Percentiles rank a stretch among this genome's conserved stretches.
These are phyloP conservation scores for Linum lewisii DNA, from an alignment of 345 rosid species.

Conservation along the genomic window DNA sequence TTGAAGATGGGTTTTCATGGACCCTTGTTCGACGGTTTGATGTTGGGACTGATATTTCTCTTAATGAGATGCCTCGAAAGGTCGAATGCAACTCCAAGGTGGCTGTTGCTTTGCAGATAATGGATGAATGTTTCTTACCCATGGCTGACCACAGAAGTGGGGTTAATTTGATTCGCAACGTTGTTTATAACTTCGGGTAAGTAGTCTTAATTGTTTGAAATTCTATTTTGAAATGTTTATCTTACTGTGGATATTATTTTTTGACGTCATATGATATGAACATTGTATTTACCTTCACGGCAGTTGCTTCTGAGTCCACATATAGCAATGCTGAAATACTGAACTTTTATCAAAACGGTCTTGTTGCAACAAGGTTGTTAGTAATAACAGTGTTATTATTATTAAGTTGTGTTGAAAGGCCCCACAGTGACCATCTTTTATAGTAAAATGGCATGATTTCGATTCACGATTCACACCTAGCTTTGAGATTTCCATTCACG, in stretches of 20 bases:
- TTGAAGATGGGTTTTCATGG: slow-evolving; percentile 86
- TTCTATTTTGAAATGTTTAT: neutral
- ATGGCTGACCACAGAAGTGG: slow-evolving; percentile 82
- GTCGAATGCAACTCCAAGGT: slow-evolving; percentile 72
- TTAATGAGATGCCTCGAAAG: slow-evolving; percentile 36
- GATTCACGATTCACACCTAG: too few species aligned
- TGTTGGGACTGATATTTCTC: slow-evolving; percentile 38
- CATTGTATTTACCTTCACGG: neutral
- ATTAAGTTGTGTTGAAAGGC: too few species aligned
- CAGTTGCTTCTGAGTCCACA: too few species aligned
- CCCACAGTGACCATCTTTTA: too few species aligned
- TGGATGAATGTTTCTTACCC: slow-evolving; percentile 96
- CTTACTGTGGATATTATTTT: neutral
- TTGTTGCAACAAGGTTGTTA: too few species aligned
- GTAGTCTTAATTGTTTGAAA: slow-evolving; percentile 11
- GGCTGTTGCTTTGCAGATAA: slow-evolving; percentile 75
- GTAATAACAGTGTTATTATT: too few species aligned
- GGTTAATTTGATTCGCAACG: slow-evolving; percentile 68
- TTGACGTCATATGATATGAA: neutral
- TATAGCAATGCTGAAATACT: too few species aligned
- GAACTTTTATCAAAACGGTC: too few species aligned
- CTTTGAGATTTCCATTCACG: neutral
- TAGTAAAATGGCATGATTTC: too few species aligned
- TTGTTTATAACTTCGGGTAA: slow-evolving; percentile 83
- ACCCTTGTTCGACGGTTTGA: slow-evolving; percentile 59